Evolutionary conservation across 2,329 filamentous ascomycete genomes (phyloP), one percentile per base, ranked within the genome.

Genomic region (Colletotrichum phormii): DNA sequence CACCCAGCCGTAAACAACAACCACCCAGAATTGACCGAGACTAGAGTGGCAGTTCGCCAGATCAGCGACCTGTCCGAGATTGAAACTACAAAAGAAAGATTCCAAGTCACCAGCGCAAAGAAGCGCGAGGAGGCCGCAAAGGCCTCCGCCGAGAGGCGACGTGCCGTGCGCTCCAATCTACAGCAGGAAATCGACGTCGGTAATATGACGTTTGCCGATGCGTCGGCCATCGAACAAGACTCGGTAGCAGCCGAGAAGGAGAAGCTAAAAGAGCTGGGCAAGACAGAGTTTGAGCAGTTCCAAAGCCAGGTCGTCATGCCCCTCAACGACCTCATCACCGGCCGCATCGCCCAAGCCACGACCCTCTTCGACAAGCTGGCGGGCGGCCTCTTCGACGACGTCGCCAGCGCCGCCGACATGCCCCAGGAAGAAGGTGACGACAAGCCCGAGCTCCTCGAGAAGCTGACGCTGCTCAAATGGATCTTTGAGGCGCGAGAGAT

Each of bases 1-100:
- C 93, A 98, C 77, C 97, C 97, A 9, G 97, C 97, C 0, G 94
- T 98, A 18, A 98, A 97, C 81, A 99, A 98, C 79, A 97, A 91
- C 77, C 97, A 99, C 79, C 97, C 97, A 0, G 93, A 97, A 75
- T 88, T 99, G n/a, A 89, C 92, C 0, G 88, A 91, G 1, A 95
- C 94, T 59, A 91, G 97, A 62, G 91, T 88, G 3, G 89, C 91
- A 0, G 93, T 98, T 24, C 90, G 95, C 15, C 87, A 88, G 1
- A 84, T 98, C 53, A 93, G 92, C 64, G 92, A 97, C 76, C 84
- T 98, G 62, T 87, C 88, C 18, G 94, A 97, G 78, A 84, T 96
- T 5, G 89, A 92, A 70, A 87, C 86, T 0, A 92, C 92, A 1
- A 94, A 95, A 78, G 87, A 90, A 81, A 89, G 79, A 73, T 94